phyloP scores from a whole-genome alignment of 1,139 yeast genomes.

The Candida freyschussii region DNA sequence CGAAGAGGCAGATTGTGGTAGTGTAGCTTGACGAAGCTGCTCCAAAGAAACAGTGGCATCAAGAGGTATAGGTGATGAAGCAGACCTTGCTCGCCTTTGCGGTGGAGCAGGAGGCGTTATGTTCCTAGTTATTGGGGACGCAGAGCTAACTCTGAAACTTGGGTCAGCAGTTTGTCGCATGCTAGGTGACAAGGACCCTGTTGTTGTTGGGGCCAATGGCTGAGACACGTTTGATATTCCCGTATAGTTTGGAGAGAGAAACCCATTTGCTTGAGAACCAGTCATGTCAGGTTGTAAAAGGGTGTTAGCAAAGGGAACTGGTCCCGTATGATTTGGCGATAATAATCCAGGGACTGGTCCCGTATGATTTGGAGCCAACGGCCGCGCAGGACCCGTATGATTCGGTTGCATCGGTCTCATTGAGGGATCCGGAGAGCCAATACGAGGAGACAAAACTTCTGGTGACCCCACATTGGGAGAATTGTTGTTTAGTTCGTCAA shows the following conservation, averaged over 20 bases:
- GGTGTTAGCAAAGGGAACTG: conserved; percentile 12
- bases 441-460: conserved; percentile 6
- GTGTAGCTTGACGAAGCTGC: conserved; percentile 11
- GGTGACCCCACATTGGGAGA: conserved; percentile 14
- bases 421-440: conserved; percentile 15
- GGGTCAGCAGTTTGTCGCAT: conserved; percentile 10
- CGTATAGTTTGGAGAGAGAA: conserved; percentile 15
- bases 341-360: conserved; percentile 19
- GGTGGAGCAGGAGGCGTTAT: conserved; percentile 37
- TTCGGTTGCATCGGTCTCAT: conserved; percentile 8
- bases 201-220: conserved; percentile 46
- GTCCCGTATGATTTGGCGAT: conserved; percentile 16
- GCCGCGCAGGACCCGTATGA: conserved; percentile 12
- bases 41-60: conserved; percentile 14
- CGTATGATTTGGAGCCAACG: conserved; percentile 21
- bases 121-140: conserved; percentile 18
- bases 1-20: conserved; percentile 3
- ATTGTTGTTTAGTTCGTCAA: conserved; percentile 19
- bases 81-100: conserved; percentile 39
- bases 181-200: conserved; percentile 42
- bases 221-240: conserved; percentile 16
- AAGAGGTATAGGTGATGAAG: conserved; percentile 41
- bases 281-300: conserved; percentile 9
- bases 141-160: conserved; percentile 1
- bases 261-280: conserved; percentile 7